phyloP scores from a whole-genome alignment of 371 early-diverging fungal species.

The Lichtheimia corymbifera region DNA sequence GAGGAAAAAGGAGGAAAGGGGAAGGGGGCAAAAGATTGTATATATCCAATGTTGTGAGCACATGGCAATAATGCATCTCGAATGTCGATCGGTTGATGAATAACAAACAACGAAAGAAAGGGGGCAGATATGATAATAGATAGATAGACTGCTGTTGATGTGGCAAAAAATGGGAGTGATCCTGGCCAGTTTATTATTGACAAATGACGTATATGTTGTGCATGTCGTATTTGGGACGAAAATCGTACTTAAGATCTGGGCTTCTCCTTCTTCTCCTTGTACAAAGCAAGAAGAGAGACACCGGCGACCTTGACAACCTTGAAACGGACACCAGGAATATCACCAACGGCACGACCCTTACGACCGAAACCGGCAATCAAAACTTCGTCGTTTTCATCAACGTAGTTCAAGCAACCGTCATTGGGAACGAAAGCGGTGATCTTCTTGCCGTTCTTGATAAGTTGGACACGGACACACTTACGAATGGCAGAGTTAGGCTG shows the following conservation, averaged over 20 bases:
- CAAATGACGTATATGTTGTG: too few species aligned
- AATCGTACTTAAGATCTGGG: slow-evolving; percentile 83
- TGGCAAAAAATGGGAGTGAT: too few species aligned
- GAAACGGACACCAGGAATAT: slow-evolving; percentile 99
- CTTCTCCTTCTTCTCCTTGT: slow-evolving; percentile 99
- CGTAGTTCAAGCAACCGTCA: slow-evolving; percentile 99
- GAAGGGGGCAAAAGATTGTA: too few species aligned
- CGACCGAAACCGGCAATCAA: slow-evolving; percentile 97
- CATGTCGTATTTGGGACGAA: too few species aligned
- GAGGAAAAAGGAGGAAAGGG: too few species aligned
- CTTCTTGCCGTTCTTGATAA: slow-evolving; percentile 99
- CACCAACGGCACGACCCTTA: slow-evolving; percentile 90
- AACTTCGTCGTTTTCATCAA: slow-evolving; percentile 98
- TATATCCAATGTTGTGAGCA: too few species aligned
- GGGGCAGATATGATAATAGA: background rate
- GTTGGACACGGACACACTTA: slow-evolving; percentile 99
- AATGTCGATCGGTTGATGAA: too few species aligned
- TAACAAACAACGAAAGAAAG: too few species aligned
- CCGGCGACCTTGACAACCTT: slow-evolving; percentile 99
- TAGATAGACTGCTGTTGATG: background rate
- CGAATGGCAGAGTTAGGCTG: slow-evolving; percentile 99
- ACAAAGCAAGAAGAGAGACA: slow-evolving; percentile 98
- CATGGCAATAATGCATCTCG: too few species aligned
- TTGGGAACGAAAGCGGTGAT: slow-evolving; percentile 99
- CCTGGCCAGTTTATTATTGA: too few species aligned